Percentiles rank a stretch among this genome's conserved stretches.
phyloP scores from a whole-genome alignment of 495 filamentous ascomycete species.

The Lepidopterella palustris region DNA sequence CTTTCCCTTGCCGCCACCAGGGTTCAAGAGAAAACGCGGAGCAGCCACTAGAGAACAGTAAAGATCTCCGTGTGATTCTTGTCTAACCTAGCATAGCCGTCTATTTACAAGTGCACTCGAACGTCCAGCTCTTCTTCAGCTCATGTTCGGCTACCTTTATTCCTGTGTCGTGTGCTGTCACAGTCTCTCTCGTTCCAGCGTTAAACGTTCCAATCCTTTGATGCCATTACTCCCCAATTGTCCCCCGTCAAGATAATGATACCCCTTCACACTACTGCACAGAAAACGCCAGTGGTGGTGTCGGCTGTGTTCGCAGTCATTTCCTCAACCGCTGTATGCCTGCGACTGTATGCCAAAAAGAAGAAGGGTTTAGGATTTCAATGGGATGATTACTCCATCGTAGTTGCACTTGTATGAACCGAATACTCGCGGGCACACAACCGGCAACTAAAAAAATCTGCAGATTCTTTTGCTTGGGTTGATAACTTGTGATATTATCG shows the following conservation, averaged over 20 bases:
- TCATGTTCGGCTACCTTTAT: too few relatives aligned
- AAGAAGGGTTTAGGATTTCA: background rate
- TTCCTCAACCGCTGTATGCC: background rate
- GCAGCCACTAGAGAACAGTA: too few relatives aligned
- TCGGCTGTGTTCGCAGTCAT: background rate
- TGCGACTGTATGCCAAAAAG: background rate
- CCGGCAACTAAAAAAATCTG: background rate
- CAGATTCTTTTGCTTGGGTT: background rate
- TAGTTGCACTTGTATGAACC: background rate
- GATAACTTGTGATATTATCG: background rate
- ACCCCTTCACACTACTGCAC: background rate
- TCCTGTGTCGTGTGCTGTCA: too few relatives aligned
- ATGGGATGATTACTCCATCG: constrained; percentile 1
- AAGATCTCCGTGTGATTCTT: too few relatives aligned
- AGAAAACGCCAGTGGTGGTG: background rate
- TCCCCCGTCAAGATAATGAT: background rate
- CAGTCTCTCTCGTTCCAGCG: too few relatives aligned
- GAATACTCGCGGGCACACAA: background rate
- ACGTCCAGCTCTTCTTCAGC: too few relatives aligned
- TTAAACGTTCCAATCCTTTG: too few relatives aligned
- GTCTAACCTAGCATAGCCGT: too few relatives aligned
- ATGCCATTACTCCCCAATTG: background rate
- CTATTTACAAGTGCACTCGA: too few relatives aligned
- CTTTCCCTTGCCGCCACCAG: too few relatives aligned
- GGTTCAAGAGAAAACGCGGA: too few relatives aligned